Evolutionary conservation across 371 early-diverging fungal genomes (phyloP), one percentile per base, ranked within the genome.

Genomic region (Mucor irregularis): DNA sequence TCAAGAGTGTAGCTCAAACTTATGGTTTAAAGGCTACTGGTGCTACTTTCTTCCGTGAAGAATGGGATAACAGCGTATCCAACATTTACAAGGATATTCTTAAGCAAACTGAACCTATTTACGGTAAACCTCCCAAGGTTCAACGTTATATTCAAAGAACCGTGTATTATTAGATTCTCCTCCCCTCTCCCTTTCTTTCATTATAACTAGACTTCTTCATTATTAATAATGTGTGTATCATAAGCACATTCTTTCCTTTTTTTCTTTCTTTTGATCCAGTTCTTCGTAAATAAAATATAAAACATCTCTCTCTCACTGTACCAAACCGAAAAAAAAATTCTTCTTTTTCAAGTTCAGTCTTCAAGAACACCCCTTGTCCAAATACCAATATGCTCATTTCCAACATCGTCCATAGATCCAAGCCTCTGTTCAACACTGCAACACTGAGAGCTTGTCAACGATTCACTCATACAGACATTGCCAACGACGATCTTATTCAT

Each of bases 31-130:
- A 64, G 29, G 58, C 70, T 14, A 69, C 74, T 8, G 88, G 88
- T 31, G 71, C 80, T 30, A 84, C 87, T 10, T 91, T 91, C 74
- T 89, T 90, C 87, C 85, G 91, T 35, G 73, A 88, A 59, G 78
- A 79, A 48, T 91, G 90, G 89, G 80, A 87, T 66, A 80, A 81
- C 62, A 75, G 78, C 30, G 90, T 90, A 9, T 75, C 74, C 58
- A 76, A 59, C 44, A 84, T 91, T 53, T 91, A 89, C 63, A 76
- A 65, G 43, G 82, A 91, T 10, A 71, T 88, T 56, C 73, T 90
- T 25, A 43, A 62, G 17, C 52, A 56, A 43, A 53, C 60, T 21
- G 85, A 85, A 49, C 85, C 85, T 24, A 49, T 77, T 37, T 85
- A 78, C 58, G 85, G 85, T 65, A 83, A 78, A 57, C 81, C 75